Base-by-base conservation (phyloP, 768 basidiomycete species). In the Pulveroboletus sp. region DNA sequence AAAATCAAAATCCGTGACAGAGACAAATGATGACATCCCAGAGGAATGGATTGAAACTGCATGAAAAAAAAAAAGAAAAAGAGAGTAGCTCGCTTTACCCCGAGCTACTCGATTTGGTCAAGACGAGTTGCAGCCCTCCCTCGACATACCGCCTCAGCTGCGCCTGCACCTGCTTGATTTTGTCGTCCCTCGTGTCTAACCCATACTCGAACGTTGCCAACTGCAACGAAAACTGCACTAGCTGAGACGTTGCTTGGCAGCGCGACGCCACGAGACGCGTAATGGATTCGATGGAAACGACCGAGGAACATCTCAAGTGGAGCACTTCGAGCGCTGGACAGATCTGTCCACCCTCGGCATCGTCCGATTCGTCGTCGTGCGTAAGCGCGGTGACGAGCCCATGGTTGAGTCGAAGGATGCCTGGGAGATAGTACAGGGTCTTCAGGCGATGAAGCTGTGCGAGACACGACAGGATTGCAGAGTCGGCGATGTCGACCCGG, bases 371-470 rank as follows among this genome's bases (percentile, higher is more conserved):
- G 24, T 28, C 45, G 24, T 49, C 48, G 14, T 47, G 26, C 10
- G 57, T 18, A 15, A 69, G 63, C 32, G 53, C 63, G n/a, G 51
- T 30, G 35, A 67, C 33, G 39, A 67, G 60, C 13, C 61, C 63
- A 13, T 69, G 65, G 35, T 69, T 67, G 35, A 67, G 62, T n/a
- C 65, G 52, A 5, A 69, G 54, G n/a, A 60, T 39, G 11, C 67
- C 60, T 5, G 65, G 65, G 2, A 69, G 48, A 32, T 56, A 58
- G 10, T 47, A 35, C 40, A 69, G 9, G 35, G 43, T 47, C 50
- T 50, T 59, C 3, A 66, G 18, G 5, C 32, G 55, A 27, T 28
- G 47, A 10, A 67, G 55, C 7, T 55, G 65, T 1, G 39, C 42
- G 18, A 66, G 51, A 28, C 65, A 66, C 6, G 54, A 40, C 15